Conservation (phyloP, 1,284 basidiomycete species). For the Volvariella surrecta region DNA sequence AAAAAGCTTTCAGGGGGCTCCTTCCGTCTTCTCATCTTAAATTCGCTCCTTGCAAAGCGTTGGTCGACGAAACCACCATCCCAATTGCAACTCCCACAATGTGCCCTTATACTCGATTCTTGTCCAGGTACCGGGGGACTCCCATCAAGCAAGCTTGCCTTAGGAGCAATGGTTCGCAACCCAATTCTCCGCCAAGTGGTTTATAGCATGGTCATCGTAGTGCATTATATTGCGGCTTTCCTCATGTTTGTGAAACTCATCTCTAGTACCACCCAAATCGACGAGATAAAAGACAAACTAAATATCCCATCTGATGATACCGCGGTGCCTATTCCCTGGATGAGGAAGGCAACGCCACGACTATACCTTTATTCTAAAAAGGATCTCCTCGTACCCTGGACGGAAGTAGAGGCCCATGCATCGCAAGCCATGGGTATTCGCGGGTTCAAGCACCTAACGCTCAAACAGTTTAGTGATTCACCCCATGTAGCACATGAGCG, state of each 20-base stretch:
- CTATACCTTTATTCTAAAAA: slow-evolving; percentile 45
- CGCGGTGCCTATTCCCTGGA: slow-evolving; percentile 35
- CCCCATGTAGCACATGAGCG: slow-evolving; percentile 50
- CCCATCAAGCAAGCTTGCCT: slow-evolving; percentile 24
- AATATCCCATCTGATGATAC: slow-evolving; percentile 10
- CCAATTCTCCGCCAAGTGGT: slow-evolving; percentile 20
- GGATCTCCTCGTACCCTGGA: slow-evolving; percentile 36
- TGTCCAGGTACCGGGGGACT: slow-evolving; percentile 31
- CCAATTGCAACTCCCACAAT: slow-evolving; percentile 14
- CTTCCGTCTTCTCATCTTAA: slow-evolving; percentile 29
- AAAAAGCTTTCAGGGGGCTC: slow-evolving; percentile 32
- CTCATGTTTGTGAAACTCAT: slow-evolving; percentile 1
- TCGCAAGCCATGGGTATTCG: slow-evolving; percentile 26
- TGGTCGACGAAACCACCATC: slow-evolving; percentile 9
- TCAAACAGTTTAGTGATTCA: slow-evolving; percentile 36
- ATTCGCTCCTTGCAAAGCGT: slow-evolving; percentile 23
- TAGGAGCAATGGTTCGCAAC: slow-evolving; percentile 29
- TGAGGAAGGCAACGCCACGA: slow-evolving; percentile 30
- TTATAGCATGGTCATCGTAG: slow-evolving; percentile 9
- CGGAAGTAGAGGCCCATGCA: slow-evolving; percentile 34
- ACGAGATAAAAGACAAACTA: neutral
- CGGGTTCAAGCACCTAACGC: slow-evolving; percentile 1
- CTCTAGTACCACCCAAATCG: neutral
- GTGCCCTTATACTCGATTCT: slow-evolving; percentile 42
- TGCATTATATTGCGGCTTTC: neutral